Conservation (phyloP, 169 alveolate species). For the Besnoitia besnoiti region DNA sequence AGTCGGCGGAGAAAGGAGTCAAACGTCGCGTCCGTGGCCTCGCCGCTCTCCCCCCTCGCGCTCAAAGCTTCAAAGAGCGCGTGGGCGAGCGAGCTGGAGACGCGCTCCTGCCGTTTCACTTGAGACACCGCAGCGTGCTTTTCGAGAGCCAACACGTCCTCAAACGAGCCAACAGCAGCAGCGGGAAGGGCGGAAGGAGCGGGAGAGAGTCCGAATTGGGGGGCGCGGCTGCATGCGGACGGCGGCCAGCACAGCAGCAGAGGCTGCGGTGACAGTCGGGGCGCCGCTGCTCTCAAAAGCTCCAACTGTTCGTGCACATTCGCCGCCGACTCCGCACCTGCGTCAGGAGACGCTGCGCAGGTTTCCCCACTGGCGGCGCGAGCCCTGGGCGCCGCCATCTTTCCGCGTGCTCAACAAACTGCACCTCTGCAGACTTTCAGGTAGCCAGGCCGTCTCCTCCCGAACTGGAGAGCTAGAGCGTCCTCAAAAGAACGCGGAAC, state of each 20-base stretch:
- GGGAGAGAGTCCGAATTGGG: not conserved
- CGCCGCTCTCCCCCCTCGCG: not conserved
- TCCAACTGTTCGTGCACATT: not conserved
- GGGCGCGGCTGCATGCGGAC: not conserved
- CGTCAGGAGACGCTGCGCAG: not conserved
- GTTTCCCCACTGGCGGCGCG: not conserved
- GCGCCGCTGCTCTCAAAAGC: not conserved
- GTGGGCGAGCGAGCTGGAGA: not conserved
- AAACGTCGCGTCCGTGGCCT: not conserved
- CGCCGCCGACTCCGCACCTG: not conserved
- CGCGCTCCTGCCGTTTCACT: not conserved
- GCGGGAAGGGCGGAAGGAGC: not conserved
- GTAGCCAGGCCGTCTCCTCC: no score
- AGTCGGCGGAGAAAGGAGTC: not conserved
- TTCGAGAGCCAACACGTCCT: not conserved
- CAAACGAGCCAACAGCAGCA: not conserved
- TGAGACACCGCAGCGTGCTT: not conserved
- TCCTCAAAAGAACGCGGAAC: no score
- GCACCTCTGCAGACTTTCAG: no score
- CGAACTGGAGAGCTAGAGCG: no score
- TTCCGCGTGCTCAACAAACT: no score
- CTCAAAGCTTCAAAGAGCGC: slow-evolving; percentile 17
- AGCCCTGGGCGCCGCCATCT: not conserved
- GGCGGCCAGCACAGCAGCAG: not conserved
- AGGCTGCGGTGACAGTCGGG: not conserved